Conservation (phyloP, 176 grass and related monocot genomes). For the Rhynchospora breviuscula region DNA sequence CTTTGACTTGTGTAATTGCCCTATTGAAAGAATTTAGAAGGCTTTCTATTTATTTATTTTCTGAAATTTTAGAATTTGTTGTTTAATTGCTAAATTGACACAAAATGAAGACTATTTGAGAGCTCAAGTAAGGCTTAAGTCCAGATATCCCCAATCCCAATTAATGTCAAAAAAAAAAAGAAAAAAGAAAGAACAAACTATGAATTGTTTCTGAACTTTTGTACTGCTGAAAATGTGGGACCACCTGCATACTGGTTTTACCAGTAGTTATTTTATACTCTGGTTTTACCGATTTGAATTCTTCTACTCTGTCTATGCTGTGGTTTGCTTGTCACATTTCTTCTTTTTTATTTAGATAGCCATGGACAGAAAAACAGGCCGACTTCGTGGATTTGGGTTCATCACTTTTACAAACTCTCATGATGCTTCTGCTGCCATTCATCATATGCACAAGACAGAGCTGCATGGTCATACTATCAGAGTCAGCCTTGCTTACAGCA, state of each 20-base stretch:
- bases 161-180: neutral
- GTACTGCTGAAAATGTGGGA: neutral
- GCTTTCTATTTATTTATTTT: neutral
- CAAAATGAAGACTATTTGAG: neutral
- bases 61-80: neutral
- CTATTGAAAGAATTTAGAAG: neutral
- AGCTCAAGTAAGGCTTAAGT: neutral
- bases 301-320: neutral
- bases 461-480: slow-evolving; percentile 67
- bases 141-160: neutral
- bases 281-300: neutral
- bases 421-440: slow-evolving; percentile 54
- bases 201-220: neutral
- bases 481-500: slow-evolving; percentile 70
- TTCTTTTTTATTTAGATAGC: slow-evolving; percentile 48
- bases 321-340: neutral
- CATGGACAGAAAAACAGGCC: slow-evolving; percentile 62
- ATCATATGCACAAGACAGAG: slow-evolving; percentile 56
- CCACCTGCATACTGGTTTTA: neutral
- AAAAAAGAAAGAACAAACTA: too few species aligned
- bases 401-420: slow-evolving; percentile 63
- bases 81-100: neutral
- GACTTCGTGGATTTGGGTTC: slow-evolving; percentile 81
- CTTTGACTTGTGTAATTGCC: neutral
- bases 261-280: neutral